Conservation (phyloP, 2,329 filamentous ascomycete genomes). For the Colletotrichum filicis region DNA sequence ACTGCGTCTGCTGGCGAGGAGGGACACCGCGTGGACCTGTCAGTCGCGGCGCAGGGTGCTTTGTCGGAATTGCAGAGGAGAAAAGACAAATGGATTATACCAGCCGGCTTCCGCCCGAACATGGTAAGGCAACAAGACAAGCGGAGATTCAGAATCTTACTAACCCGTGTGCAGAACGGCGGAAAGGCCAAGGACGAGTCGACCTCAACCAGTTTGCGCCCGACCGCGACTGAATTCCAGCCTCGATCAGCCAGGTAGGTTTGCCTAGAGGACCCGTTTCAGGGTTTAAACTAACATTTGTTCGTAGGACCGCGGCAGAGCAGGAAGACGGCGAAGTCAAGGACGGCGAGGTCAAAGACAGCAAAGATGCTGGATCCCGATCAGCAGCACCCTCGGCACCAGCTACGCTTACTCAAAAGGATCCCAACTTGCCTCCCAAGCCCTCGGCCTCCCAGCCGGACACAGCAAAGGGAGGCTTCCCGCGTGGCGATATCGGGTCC, state of each 20-base stretch:
- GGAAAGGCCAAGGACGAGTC: conserved; percentile 52
- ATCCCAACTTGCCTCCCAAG: conserved; percentile 32
- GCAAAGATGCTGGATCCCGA: conserved; percentile 14
- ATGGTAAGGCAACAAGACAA: conserved; percentile 56
- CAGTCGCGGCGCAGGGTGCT: conserved; percentile 77
- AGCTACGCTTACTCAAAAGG: conserved; percentile 20
- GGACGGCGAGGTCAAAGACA: conserved; percentile 71
- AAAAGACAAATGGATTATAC: conserved; percentile 77
- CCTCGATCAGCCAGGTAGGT: conserved; percentile 57
- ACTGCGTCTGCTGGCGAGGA: conserved; percentile 59
- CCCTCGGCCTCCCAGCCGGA: conserved; percentile 38
- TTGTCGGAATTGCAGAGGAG: conserved; percentile 76
- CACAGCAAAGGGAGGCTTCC: conserved; percentile 36
- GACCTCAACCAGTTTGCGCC: conserved; percentile 58
- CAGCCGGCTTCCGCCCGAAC: conserved; percentile 77
- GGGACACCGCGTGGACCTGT: conserved; percentile 76
- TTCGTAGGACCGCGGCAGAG: conserved; percentile 50
- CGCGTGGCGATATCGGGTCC: conserved; percentile 14
- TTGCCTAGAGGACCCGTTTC: neutral
- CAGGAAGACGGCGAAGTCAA: conserved; percentile 81
- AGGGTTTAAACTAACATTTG: neutral
- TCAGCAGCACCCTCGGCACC: conserved; percentile 4
- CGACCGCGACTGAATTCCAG: conserved; percentile 74
- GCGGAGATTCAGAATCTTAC: conserved; percentile 39
- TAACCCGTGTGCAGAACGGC: conserved; percentile 53